Conservation (phyloP, 441 rosid genomes). For the Euphorbia corollata region DNA sequence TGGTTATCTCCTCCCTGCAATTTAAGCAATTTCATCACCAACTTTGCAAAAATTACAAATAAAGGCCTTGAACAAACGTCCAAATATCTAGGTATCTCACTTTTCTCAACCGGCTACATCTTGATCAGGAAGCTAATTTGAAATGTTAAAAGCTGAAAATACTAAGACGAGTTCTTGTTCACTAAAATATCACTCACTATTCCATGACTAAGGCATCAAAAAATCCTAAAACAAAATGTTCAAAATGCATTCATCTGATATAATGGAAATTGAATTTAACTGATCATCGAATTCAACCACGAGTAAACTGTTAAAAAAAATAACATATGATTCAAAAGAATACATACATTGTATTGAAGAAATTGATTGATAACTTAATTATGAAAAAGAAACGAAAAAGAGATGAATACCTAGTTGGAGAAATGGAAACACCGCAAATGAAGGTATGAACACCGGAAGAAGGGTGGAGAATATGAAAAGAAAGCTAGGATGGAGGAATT, state of each 20-base stretch:
- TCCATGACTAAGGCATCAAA: neutral
- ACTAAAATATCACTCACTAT: neutral
- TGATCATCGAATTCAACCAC: neutral
- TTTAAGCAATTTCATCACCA: constrained; percentile 1
- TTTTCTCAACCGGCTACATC: neutral
- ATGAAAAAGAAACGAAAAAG: neutral
- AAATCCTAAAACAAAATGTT: neutral
- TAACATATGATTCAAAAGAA: neutral
- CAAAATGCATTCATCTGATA: neutral
- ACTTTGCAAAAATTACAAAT: neutral
- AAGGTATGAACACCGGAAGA: constrained; percentile 10
- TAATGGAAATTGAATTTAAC: neutral
- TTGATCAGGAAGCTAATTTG: neutral
- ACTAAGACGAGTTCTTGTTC: neutral
- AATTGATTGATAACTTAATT: neutral
- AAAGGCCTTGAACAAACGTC: neutral
- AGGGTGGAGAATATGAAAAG: constrained; percentile 14
- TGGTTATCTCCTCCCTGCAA: constrained; percentile 30
- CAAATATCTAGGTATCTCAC: neutral
- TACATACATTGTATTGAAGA: neutral
- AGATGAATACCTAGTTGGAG: constrained; percentile 17
- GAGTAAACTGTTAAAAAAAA: neutral
- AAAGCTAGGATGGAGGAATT: constrained; percentile 11
- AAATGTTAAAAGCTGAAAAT: no score
- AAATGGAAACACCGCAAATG: no score